phyloP scores from a whole-genome alignment of 495 filamentous ascomycete genomes.

The Daldinia caldariorum region DNA sequence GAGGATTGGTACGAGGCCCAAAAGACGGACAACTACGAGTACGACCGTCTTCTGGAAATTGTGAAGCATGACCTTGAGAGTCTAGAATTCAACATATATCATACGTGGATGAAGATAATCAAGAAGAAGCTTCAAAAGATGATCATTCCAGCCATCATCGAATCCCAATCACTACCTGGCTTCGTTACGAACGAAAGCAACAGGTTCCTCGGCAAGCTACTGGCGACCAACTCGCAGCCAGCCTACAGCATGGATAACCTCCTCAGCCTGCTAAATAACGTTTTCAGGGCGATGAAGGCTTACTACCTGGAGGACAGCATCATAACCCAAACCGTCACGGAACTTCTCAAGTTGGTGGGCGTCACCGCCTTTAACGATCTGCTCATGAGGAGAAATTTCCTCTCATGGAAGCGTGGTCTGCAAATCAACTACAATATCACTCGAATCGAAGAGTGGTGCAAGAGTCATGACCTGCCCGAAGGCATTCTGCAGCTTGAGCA shows the following conservation, averaged over 20 bases:
- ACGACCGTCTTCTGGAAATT: conserved; percentile 96
- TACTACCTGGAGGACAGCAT: conserved; percentile 97
- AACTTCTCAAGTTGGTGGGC: conserved; percentile 91
- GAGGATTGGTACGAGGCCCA: conserved; percentile 99
- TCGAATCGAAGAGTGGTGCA: conserved; percentile 99
- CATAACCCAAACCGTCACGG: conserved; percentile 92
- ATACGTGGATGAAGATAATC: conserved; percentile 99
- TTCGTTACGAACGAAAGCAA: conserved; percentile 99
- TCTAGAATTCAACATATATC: conserved; percentile 99
- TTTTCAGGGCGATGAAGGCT: conserved; percentile 97
- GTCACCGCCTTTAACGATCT: conserved; percentile 99
- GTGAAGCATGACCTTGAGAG: conserved; percentile 99
- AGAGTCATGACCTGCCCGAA: conserved; percentile 99
- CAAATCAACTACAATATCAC: conserved; percentile 99
- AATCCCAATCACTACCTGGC: conserved; percentile 96
- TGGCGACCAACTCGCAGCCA: conserved; percentile 85
- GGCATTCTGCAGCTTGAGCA: conserved; percentile 98
- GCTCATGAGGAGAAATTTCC: conserved; percentile 96
- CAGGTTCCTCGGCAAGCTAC: conserved; percentile 94
- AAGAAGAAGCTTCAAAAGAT: conserved; percentile 99
- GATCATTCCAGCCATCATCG: conserved; percentile 99
- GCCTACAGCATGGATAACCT: conserved; percentile 99
- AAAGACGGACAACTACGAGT: conserved; percentile 99
- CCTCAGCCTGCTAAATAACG: conserved; percentile 93
- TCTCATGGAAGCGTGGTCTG: conserved; percentile 98